These are phyloP conservation scores for Auricularia auricula-judae DNA, from an alignment of 768 basidiomycete species.

Conservation along the genomic window DNA sequence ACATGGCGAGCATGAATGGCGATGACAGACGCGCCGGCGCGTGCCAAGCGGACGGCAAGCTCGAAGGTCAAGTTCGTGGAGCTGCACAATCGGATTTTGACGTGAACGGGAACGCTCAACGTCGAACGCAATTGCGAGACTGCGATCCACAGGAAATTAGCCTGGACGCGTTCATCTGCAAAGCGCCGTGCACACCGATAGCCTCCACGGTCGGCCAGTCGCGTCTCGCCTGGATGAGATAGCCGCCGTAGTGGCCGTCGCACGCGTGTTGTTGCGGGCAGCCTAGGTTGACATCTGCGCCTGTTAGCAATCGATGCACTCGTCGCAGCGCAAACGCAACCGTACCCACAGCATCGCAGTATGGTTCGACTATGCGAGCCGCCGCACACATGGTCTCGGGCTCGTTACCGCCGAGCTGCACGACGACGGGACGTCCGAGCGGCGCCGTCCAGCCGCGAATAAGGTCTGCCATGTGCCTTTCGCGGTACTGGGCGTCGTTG, in stretches of 20 bases:
- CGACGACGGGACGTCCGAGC: constrained; percentile 40
- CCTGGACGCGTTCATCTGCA: not conserved
- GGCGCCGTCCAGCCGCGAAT: constrained; percentile 16
- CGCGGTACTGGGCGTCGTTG: constrained; percentile 52
- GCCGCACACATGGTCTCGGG: constrained; percentile 49
- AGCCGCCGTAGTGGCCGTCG: constrained; percentile 61
- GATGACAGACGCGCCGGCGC: constrained; percentile 58
- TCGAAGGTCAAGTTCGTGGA: constrained; percentile 41
- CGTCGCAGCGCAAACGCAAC: not conserved
- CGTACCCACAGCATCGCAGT: constrained; percentile 63
- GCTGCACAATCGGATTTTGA: constrained; percentile 35
- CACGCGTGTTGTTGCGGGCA: constrained; percentile 65
- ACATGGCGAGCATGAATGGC: constrained; percentile 67
- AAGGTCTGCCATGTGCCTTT: constrained; percentile 51
- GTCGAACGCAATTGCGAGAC: constrained; percentile 56
- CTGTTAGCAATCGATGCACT: not conserved
- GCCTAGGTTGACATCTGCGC: constrained; percentile 65
- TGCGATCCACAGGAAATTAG: constrained; percentile 16
- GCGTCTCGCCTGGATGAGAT: constrained; percentile 51
- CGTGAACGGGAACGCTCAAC: constrained; percentile 55
- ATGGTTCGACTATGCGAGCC: constrained; percentile 43
- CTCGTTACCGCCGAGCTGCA: constrained; percentile 66
- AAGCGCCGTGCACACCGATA: constrained; percentile 36
- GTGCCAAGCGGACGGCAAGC: constrained; percentile 46
- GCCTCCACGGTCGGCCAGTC: constrained; percentile 60